Evolutionary conservation across 1,139 yeast species (phyloP).

Genomic region (Pneumocystis sp.): DNA sequence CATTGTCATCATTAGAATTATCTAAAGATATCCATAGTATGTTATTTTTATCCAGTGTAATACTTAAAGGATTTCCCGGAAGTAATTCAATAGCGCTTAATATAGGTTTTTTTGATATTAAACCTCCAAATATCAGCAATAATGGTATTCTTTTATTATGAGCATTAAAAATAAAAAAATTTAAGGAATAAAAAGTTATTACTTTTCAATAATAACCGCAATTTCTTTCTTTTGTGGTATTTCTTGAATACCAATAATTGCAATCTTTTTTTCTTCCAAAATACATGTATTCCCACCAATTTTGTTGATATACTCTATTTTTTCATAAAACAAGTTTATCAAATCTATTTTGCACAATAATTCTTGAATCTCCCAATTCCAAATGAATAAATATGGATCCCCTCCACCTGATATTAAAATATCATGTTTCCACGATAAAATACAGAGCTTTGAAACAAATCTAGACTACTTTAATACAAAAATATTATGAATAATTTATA

Average conservation of each 20-base stretch:
- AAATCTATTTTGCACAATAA: slow-evolving; percentile 38
- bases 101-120: background rate
- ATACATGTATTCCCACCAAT: background rate
- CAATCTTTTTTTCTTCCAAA: background rate
- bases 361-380: slow-evolving; percentile 56
- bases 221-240: background rate
- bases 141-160: background rate
- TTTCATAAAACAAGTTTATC: slow-evolving; percentile 20
- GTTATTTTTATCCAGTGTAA: background rate
- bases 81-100: background rate
- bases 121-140: background rate
- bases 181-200: background rate
- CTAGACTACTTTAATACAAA: slow-evolving; percentile 7
- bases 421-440: slow-evolving; percentile 34
- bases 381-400: slow-evolving; percentile 55
- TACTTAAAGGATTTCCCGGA: background rate
- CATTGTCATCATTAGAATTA: background rate
- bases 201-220: background rate
- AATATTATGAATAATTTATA: background rate
- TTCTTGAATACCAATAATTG: slow-evolving; percentile 1
- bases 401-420: slow-evolving; percentile 78
- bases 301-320: background rate
- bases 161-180: background rate
- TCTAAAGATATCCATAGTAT: background rate
- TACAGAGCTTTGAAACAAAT: slow-evolving; percentile 35